phyloP scores from a whole-genome alignment of 2,329 filamentous ascomycete species.

The Pyricularia sp. region DNA sequence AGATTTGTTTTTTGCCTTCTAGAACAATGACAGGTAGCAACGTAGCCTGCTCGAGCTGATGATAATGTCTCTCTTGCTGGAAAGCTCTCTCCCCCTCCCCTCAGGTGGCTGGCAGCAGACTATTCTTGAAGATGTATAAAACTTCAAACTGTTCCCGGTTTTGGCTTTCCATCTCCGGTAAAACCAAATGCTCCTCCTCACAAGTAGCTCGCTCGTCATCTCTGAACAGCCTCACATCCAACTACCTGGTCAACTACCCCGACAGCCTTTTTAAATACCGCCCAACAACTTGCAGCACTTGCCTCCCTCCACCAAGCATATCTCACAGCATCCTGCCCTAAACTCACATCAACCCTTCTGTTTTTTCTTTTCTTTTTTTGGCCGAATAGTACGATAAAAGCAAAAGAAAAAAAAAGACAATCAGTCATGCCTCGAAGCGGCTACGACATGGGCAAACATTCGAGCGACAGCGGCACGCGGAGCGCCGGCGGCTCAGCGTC shows the following conservation, averaged over 20 bases:
- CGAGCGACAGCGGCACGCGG: not conserved
- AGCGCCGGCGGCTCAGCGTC: not conserved
- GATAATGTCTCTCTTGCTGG: not conserved
- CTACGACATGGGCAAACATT: not conserved
- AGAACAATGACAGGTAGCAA: not conserved
- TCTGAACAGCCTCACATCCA: not conserved
- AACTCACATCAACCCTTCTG: not conserved
- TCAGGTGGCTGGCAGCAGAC: not conserved
- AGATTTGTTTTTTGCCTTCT: not conserved
- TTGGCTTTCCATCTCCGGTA: not conserved
- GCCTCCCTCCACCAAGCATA: too few species aligned
- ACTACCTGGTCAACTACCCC: not conserved
- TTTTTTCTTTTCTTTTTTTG: not conserved
- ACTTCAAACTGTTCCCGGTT: not conserved
- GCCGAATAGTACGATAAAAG: not conserved
- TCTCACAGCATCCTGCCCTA: too few species aligned
- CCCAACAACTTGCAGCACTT: too few species aligned
- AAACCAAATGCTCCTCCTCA: not conserved
- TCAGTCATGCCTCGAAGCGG: not conserved
- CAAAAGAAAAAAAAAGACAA: not conserved
- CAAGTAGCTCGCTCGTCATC: not conserved
- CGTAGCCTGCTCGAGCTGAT: not conserved
- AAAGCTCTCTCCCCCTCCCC: not conserved
- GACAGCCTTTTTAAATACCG: not conserved
- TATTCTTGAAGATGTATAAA: not conserved